phyloP scores from a whole-genome alignment of 1,284 basidiomycete species.

The Tylopilus orsonianus region DNA sequence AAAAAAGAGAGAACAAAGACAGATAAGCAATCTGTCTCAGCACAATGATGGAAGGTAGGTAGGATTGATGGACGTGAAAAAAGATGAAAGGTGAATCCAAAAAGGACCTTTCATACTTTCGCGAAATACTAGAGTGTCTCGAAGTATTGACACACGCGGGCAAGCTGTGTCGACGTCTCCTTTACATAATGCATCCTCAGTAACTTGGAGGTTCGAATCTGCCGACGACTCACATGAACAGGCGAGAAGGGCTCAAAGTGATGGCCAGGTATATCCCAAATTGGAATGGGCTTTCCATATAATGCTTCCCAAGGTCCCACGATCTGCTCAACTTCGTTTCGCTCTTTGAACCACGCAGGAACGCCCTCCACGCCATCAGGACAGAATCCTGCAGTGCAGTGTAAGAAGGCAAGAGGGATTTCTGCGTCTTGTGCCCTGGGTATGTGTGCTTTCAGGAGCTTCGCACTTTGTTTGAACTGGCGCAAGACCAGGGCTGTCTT shows the following conservation, averaged over 20 bases:
- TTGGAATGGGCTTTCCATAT: conserved; percentile 38
- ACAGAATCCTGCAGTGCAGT: conserved; percentile 43
- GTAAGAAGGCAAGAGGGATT: conserved; percentile 45
- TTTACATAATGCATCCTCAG: conserved; percentile 13
- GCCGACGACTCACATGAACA: conserved; percentile 45
- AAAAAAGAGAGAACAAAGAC: neutral
- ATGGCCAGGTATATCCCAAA: conserved; percentile 61
- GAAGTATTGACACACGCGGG: conserved; percentile 21
- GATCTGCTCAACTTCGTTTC: conserved; percentile 36
- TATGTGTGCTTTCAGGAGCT: conserved; percentile 42
- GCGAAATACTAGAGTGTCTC: conserved; percentile 12
- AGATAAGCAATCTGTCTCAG: too few species aligned
- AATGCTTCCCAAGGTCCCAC: conserved; percentile 51
- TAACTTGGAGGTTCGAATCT: neutral
- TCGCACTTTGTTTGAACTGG: conserved; percentile 46
- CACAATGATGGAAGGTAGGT: too few species aligned
- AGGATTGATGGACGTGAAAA: neutral
- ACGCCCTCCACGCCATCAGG: conserved; percentile 30
- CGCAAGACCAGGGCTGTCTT: conserved; percentile 21
- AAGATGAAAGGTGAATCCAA: neutral
- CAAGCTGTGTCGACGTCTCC: conserved; percentile 28
- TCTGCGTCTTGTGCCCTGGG: conserved; percentile 25
- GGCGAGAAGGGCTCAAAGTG: conserved; percentile 61
- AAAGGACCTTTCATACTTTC: neutral
- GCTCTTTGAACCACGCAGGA: conserved; percentile 52